Conservation (phyloP, 2,329 filamentous ascomycete genomes). For the Parastagonospora nodorum region DNA sequence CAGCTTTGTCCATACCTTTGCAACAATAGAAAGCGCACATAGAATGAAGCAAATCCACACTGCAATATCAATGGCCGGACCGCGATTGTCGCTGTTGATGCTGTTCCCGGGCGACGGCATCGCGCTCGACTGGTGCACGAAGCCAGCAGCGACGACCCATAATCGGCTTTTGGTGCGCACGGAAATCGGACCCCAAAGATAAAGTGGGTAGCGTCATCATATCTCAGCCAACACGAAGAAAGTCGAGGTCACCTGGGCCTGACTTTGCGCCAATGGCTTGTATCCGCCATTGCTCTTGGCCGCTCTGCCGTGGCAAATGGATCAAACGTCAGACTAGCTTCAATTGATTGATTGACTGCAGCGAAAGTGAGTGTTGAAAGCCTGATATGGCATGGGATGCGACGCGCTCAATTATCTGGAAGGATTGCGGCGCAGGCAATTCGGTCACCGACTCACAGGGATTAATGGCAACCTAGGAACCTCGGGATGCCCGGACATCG, state of each 20-base stretch:
- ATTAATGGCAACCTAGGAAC: too few species aligned
- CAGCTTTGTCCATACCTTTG: constrained; percentile 12
- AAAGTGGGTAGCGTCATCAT: neutral
- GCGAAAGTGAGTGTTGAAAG: neutral
- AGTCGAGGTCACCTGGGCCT: neutral
- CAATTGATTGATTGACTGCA: neutral
- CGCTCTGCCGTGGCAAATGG: neutral
- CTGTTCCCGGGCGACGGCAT: neutral
- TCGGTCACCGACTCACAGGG: neutral
- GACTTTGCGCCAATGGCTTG: neutral
- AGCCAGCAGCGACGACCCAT: neutral
- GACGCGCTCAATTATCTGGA: neutral
- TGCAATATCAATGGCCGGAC: constrained; percentile 8
- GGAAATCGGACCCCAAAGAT: neutral
- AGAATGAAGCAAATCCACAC: constrained; percentile 16
- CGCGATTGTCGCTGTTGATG: constrained; percentile 3
- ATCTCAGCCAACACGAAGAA: neutral
- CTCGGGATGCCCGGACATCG: too few species aligned
- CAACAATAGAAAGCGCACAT: constrained; percentile 4
- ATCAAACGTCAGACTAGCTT: neutral
- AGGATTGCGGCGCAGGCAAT: neutral
- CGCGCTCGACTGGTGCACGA: neutral
- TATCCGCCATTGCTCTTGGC: neutral
- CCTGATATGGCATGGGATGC: neutral
- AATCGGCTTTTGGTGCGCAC: neutral